Evolutionary conservation across 2,329 filamentous ascomycete species (phyloP).

Genomic region (Elsinoe perseae): DNA sequence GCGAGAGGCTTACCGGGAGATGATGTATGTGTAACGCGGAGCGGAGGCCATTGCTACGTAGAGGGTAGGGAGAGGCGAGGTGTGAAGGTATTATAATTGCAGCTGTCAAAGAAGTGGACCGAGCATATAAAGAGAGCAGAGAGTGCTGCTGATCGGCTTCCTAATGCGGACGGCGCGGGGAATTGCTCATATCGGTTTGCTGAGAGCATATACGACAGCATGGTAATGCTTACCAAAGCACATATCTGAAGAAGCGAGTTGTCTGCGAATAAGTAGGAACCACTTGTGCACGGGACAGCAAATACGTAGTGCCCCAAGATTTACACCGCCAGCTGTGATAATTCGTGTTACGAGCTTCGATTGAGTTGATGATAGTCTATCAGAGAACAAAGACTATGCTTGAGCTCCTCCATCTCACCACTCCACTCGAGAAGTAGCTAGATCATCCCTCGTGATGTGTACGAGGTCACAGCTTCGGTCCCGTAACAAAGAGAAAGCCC

Average conservation of each 20-base stretch:
- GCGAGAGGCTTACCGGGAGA: conserved; percentile 35
- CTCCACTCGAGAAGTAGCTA: background rate
- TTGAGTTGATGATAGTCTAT: conserved; percentile 3
- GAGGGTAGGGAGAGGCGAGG: no score
- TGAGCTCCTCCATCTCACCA: background rate
- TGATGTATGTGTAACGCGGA: conserved; percentile 33
- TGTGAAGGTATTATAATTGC: background rate
- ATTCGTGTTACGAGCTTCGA: background rate
- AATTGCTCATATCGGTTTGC: no score
- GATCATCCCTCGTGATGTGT: background rate
- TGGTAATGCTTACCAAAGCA: no score
- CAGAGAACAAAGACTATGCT: background rate
- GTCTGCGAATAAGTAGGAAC: background rate
- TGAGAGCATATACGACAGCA: background rate
- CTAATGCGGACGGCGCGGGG: background rate
- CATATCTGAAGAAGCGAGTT: background rate
- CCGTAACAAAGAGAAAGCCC: conserved; percentile 4
- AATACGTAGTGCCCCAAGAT: no score
- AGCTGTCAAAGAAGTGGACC: background rate
- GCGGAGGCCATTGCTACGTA: conserved; percentile 1
- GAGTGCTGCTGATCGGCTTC: background rate
- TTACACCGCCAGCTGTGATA: background rate
- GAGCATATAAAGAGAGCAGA: background rate
- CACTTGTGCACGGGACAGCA: no score
- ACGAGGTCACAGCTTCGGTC: background rate